phyloP scores from a whole-genome alignment of 1,139 yeast species.

The Saccharomyces hybrid region DNA sequence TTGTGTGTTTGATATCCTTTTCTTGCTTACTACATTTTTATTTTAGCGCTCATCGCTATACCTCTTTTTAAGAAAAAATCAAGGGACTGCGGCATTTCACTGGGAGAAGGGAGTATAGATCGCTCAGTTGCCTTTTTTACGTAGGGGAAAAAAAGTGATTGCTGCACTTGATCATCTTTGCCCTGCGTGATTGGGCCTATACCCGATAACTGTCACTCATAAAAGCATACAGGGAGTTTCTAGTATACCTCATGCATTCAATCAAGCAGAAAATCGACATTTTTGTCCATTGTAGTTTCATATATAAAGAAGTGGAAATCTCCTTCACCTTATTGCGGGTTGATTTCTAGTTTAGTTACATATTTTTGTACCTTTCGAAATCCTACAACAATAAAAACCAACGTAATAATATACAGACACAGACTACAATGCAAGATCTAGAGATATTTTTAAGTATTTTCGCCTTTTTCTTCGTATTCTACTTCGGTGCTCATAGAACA shows the following conservation, averaged over 20 bases:
- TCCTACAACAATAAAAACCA: not conserved
- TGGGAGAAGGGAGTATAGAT: not conserved
- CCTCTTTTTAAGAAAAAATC: not conserved
- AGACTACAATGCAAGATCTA: slow-evolving; percentile 10
- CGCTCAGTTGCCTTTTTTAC: not conserved
- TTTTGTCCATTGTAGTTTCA: not conserved
- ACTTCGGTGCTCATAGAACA: slow-evolving; percentile 12
- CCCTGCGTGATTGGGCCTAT: not conserved
- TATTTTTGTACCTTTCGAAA: not conserved
- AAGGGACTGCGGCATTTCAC: not conserved
- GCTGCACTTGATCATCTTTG: not conserved
- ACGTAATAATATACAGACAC: not conserved
- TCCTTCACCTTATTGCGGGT: not conserved
- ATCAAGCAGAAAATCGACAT: not conserved
- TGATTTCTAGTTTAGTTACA: not conserved
- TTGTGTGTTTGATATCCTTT: not conserved
- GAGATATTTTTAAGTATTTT: slow-evolving; percentile 10
- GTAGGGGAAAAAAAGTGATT: not conserved
- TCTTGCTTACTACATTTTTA: not conserved
- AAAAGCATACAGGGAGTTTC: not conserved
- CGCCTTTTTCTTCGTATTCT: slow-evolving; percentile 9
- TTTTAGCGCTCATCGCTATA: not conserved
- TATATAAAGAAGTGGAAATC: not conserved
- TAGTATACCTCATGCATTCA: not conserved
- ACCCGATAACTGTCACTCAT: not conserved